These are phyloP conservation scores for Ceratobasidium sp. DNA, from an alignment of 1,284 basidiomycete genomes.

Conservation along the genomic window DNA sequence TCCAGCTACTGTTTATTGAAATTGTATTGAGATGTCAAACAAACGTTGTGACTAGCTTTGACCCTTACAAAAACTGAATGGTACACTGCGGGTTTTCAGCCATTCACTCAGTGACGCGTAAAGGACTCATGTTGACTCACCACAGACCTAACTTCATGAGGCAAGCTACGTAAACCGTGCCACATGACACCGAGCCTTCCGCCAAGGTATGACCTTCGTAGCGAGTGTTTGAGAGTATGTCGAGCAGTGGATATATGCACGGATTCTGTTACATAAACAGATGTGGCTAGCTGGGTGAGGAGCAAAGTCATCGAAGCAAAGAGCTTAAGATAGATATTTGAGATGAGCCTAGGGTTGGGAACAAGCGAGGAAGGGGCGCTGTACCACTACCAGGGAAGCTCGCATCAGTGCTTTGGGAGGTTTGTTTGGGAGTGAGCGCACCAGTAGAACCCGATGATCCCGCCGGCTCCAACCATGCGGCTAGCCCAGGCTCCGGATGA, in stretches of 20 bases:
- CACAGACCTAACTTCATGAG: slow-evolving; percentile 77
- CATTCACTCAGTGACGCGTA: slow-evolving; percentile 6
- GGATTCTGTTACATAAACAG: slow-evolving; percentile 67
- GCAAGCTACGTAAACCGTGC: slow-evolving; percentile 70
- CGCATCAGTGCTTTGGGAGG: neutral
- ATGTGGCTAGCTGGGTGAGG: slow-evolving; percentile 49
- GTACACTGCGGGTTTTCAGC: slow-evolving; percentile 57
- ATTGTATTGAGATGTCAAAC: neutral
- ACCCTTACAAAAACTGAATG: slow-evolving; percentile 84
- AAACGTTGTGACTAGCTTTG: slow-evolving; percentile 16
- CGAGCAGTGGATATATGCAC: slow-evolving; percentile 60
- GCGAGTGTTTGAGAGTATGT: slow-evolving; percentile 43
- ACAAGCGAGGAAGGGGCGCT: slow-evolving; percentile 65
- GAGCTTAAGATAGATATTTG: slow-evolving; percentile 79
- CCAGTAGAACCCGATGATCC: slow-evolving; percentile 83
- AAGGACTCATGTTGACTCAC: slow-evolving; percentile 57
- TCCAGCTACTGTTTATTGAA: slow-evolving; percentile 65
- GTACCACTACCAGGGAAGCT: slow-evolving; percentile 56
- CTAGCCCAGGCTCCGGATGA: slow-evolving; percentile 93
- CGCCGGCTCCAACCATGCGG: slow-evolving; percentile 82
- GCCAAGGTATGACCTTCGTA: neutral
- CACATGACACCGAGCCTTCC: slow-evolving; percentile 59
- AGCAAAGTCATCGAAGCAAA: slow-evolving; percentile 55
- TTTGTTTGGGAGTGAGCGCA: neutral
- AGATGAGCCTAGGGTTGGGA: slow-evolving; percentile 76